These are phyloP conservation scores for Nicotiana sylvestris DNA, from an alignment of 257 asterid species.

Conservation along the genomic window DNA sequence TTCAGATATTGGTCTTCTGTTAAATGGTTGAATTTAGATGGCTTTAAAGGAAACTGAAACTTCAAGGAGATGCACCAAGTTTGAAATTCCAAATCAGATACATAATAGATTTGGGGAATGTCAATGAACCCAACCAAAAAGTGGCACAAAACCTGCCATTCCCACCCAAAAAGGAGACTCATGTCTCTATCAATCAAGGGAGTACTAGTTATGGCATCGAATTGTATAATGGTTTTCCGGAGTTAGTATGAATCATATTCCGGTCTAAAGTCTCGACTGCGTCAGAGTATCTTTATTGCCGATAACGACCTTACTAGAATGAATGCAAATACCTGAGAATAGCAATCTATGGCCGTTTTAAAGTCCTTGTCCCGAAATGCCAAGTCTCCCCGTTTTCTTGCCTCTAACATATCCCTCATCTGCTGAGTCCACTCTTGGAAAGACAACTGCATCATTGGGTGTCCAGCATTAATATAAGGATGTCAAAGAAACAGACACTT, in stretches of 20 bases:
- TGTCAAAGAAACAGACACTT: neutral
- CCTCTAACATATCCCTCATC: slow-evolving; percentile 93
- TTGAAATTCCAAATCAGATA: neutral
- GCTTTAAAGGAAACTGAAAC: neutral
- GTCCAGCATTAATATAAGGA: slow-evolving; percentile 11
- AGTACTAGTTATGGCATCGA: neutral
- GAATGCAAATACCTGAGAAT: slow-evolving; percentile 57
- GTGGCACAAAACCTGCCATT: neutral
- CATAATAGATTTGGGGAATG: neutral
- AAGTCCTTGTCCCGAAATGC: slow-evolving; percentile 96
- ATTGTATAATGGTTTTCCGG: neutral
- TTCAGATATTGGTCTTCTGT: neutral
- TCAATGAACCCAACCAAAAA: neutral
- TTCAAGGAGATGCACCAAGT: neutral
- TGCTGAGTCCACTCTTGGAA: slow-evolving; percentile 99
- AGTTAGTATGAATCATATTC: neutral
- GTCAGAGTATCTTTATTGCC: neutral
- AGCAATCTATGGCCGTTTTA: slow-evolving; percentile 80
- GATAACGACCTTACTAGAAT: neutral
- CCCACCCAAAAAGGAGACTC: neutral
- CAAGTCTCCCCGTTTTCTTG: slow-evolving; percentile 92
- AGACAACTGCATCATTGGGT: slow-evolving; percentile 52
- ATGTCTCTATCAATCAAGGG: neutral
- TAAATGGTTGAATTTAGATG: neutral
- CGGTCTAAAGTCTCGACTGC: neutral